Evolutionary conservation across 371 early-diverging fungal genomes (phyloP), one percentile per base, ranked within the genome.

Genomic region (Mortierella sp.): DNA sequence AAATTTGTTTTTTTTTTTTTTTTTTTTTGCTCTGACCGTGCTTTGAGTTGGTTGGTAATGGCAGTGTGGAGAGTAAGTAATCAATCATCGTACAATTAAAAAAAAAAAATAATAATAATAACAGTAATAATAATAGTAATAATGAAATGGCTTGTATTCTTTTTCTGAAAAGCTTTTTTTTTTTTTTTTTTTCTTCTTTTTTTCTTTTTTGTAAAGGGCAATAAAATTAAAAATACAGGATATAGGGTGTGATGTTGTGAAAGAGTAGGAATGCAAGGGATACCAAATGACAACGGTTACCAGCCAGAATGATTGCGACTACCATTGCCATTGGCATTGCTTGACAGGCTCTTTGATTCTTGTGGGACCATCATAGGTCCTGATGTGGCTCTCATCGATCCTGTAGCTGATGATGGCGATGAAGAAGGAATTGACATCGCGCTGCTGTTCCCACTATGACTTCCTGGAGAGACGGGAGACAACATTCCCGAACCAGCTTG

Each of bases 401-500:
- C 68, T 9, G 64, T n/a, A 2, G 51, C 57, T 17, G 76, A 59
- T 9, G 75, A 51, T 4, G 74, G 68, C 29, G 67, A 62, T 5
- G 70, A 54, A 0, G 64, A 53, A 10, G 77, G 34, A 43, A 75
- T 55, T 0, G 75, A 68, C 34, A 75, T 61, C 9, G 63, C 42
- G 0, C 49, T 12, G 43, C 59, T 35, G n/a, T 64, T 17, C 26
- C 51, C 60, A 22, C 56, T 68, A 26, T 70, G 63, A 6, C 71
- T 31, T 29, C 69, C 69, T 22, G 73, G 72, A 13, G 73, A 78
- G 32, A 72, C 68, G 2, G 79, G 73, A 4, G 79, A 78, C 1
- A 72, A 53, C 73, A 78, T 68, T 31, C 79, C 73, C 13, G 73
- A 72, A 4, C 73, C 54, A 4, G 73, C 70, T 42, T 61, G 73